Evolutionary conservation across 1,284 basidiomycete genomes (phyloP).

Genomic region (Fistulinella cinereoalba): DNA sequence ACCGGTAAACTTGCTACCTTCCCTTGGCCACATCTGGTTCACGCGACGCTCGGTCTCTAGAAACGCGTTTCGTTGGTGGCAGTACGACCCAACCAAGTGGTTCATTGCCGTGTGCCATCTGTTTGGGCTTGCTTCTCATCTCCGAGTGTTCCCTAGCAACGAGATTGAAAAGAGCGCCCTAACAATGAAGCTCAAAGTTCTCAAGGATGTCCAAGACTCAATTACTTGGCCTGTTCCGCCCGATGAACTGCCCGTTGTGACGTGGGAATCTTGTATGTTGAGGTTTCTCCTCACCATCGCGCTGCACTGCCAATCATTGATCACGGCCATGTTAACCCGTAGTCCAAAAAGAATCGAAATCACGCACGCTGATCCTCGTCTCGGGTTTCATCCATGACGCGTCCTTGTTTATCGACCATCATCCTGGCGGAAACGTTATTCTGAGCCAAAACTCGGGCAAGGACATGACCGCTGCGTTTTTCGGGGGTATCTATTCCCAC

Average conservation of each 20-base stretch:
- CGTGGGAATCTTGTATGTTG: slow-evolving; percentile 75
- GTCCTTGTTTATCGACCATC: slow-evolving; percentile 70
- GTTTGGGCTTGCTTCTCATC: slow-evolving; percentile 73
- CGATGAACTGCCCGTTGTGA: slow-evolving; percentile 72
- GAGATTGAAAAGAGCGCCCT: slow-evolving; percentile 81
- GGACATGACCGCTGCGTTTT: slow-evolving; percentile 83
- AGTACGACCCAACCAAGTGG: slow-evolving; percentile 76
- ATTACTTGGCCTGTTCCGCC: slow-evolving; percentile 67
- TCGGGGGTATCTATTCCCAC: slow-evolving; percentile 81
- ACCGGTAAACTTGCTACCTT: slow-evolving; percentile 23
- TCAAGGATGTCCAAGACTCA: slow-evolving; percentile 63
- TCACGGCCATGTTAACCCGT: background rate
- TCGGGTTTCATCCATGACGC: slow-evolving; percentile 89
- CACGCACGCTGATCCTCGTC: slow-evolving; percentile 66
- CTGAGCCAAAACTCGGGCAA: slow-evolving; percentile 67
- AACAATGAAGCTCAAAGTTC: slow-evolving; percentile 78
- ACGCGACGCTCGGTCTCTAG: slow-evolving; percentile 12
- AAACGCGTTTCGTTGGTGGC: slow-evolving; percentile 65
- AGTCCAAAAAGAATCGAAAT: slow-evolving; percentile 70
- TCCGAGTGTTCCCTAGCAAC: slow-evolving; percentile 82
- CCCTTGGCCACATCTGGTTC: background rate
- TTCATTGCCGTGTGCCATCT: slow-evolving; percentile 70
- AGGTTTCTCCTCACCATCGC: background rate
- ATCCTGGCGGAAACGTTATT: slow-evolving; percentile 76
- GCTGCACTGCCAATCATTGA: background rate